These are phyloP conservation scores for Neopestalotiopsis sp. DNA, from an alignment of 2,329 filamentous ascomycete species.

Conservation along the genomic window DNA sequence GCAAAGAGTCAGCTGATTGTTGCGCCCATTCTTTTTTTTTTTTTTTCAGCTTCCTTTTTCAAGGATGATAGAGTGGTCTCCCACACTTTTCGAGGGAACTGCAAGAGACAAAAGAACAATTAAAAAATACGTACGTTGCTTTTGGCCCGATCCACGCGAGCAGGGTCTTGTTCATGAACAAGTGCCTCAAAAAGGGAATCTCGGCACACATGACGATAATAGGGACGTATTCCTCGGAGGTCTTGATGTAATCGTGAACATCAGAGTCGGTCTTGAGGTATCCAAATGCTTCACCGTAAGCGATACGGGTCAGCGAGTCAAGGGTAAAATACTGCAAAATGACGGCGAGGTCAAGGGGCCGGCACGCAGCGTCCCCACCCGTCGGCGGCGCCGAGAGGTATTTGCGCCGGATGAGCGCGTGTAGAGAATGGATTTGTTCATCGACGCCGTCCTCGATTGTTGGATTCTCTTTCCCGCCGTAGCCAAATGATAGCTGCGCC, in stretches of 20 bases:
- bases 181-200: background rate
- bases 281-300: conserved; percentile 50
- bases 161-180: background rate
- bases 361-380: background rate
- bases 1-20: background rate
- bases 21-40: too few relatives aligned
- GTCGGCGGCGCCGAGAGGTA: conserved; percentile 15
- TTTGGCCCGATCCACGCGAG: conserved; percentile 10
- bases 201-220: conserved; percentile 34
- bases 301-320: conserved; percentile 53
- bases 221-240: conserved; percentile 41
- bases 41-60: too few relatives aligned
- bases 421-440: conserved; percentile 24
- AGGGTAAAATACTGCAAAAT: conserved; percentile 53
- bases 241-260: conserved; percentile 46
- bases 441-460: conserved; percentile 17
- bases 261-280: conserved; percentile 47
- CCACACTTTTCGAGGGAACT: too few relatives aligned
- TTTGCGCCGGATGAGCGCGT: conserved; percentile 24
- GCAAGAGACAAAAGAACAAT: too few relatives aligned
- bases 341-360: conserved; percentile 45
- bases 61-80: too few relatives aligned
- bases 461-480: conserved; percentile 19
- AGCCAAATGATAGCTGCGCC: conserved; percentile 16
- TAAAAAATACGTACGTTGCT: background rate